Percentiles rank a stretch among this genome's conserved stretches.
Conservation (phyloP, 2,329 filamentous ascomycete species). For the Fusarium longipes region DNA sequence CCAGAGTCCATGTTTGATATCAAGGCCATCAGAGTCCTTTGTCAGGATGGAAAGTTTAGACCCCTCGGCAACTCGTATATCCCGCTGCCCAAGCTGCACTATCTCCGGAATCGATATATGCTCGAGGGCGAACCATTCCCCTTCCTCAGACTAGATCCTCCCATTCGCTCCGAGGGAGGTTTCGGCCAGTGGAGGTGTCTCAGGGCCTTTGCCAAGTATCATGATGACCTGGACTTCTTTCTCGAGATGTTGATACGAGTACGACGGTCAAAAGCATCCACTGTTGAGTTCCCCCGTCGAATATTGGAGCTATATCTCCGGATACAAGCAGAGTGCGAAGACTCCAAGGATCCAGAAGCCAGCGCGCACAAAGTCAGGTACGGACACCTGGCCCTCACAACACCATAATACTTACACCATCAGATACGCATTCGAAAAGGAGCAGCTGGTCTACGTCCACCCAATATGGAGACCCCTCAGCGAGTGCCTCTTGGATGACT, state of each 20-base stretch:
- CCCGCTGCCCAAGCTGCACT: slow-evolving; percentile 42
- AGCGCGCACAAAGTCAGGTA: slow-evolving; percentile 38
- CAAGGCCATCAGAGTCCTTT: slow-evolving; percentile 34
- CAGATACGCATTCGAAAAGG: slow-evolving; percentile 36
- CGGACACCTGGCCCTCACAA: not conserved
- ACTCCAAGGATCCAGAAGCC: slow-evolving; percentile 20
- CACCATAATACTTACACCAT: slow-evolving; percentile 6
- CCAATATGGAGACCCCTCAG: slow-evolving; percentile 42
- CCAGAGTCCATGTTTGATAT: slow-evolving; percentile 38
- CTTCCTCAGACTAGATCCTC: slow-evolving; percentile 36
- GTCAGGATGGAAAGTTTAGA: slow-evolving; percentile 34
- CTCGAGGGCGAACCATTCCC: slow-evolving; percentile 40
- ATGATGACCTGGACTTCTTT: slow-evolving; percentile 40
- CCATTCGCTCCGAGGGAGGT: slow-evolving; percentile 32
- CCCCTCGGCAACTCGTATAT: slow-evolving; percentile 38
- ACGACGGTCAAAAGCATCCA: slow-evolving; percentile 25
- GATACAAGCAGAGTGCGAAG: slow-evolving; percentile 39
- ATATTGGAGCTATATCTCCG: slow-evolving; percentile 42
- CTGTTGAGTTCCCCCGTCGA: slow-evolving; percentile 39
- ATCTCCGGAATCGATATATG: slow-evolving; percentile 42
- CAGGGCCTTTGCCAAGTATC: slow-evolving; percentile 29
- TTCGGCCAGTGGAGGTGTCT: slow-evolving; percentile 40
- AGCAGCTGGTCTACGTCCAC: slow-evolving; percentile 37
- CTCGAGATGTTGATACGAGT: slow-evolving; percentile 39
- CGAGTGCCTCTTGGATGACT: slow-evolving; percentile 38